Base-by-base conservation (phyloP, 2,329 filamentous ascomycete species). In the Apiospora marii region DNA sequence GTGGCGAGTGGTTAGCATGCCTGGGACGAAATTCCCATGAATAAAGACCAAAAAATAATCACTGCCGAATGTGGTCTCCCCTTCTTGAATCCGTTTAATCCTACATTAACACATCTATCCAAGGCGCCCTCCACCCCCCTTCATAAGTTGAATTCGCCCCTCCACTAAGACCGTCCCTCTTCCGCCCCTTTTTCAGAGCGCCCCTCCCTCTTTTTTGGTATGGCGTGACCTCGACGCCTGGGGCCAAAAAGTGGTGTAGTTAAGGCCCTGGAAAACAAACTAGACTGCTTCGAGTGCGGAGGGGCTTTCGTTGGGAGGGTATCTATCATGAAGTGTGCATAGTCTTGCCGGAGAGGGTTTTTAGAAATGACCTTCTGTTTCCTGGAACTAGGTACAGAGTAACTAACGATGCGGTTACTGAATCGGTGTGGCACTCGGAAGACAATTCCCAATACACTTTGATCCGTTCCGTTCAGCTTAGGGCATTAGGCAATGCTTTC, bases 401-500 rank as follows among this genome's bases (percentile, higher is more conserved):
- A 41, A 41, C n/a, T 14, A 19, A n/a, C 4, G 30, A 22, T 37
- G n/a, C 53, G 53, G 53, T 30, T 37, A 41, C 37, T 10, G 5
- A 3, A 37, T 41, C 22, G 58, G 22, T 64, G 41, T 34, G 41
- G 34, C 30, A n/a, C n/a, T 64, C 10, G 22, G 22, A 14, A n/a
- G 19, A 24, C 13, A 1, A 41, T n/a, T 41, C 3, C 34, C 34
- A 41, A 24, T 19, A 41, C 58, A 22, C 8, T 49, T 49, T 10
- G 22, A 49, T 12, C 30, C 14, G 24, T 48, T 51, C 10, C 49
- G 24, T 37, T 22, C 19, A 37, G 34, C 22, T 61, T 14, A 64
- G 6, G 68, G 68, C 48, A 89, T 83, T 85, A 89, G 87, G 4
- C 87, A 88, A 77, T 89, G 87, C 67, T 83, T 85, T 67, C 87